phyloP scores from a whole-genome alignment of 768 basidiomycete genomes.

The Lentinula boryana region DNA sequence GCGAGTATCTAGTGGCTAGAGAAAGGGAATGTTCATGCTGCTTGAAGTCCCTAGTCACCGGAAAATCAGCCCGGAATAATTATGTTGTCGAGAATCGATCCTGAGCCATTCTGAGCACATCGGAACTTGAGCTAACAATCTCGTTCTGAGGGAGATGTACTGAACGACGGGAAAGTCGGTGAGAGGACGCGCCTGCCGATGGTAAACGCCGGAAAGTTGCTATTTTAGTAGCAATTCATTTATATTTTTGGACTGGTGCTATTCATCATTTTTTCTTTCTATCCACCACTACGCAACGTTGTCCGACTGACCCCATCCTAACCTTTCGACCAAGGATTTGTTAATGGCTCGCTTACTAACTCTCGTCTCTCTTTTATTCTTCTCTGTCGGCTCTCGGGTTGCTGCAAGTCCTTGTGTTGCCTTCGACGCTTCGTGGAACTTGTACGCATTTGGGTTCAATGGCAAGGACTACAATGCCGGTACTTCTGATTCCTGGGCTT shows the following conservation, averaged over 20 bases:
- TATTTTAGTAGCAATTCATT: not conserved
- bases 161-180: too few species aligned
- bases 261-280: not conserved
- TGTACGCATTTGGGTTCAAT: constrained; percentile 80
- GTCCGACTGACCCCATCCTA: not conserved
- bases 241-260: not conserved
- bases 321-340: not conserved
- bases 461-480: constrained; percentile 84
- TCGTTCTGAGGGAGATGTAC: too few species aligned
- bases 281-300: not conserved
- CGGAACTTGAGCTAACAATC: too few species aligned
- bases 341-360: constrained; percentile 20
- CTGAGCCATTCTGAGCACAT: too few species aligned
- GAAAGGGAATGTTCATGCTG: too few species aligned
- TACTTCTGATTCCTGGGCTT: constrained; percentile 60
- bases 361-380: constrained; percentile 48
- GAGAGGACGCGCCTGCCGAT: too few species aligned
- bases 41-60: too few species aligned
- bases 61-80: too few species aligned
- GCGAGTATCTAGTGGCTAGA: too few species aligned
- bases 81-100: too few species aligned
- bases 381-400: constrained; percentile 29
- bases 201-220: not conserved
- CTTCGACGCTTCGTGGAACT: constrained; percentile 78
- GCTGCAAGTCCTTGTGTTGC: constrained; percentile 57